Evolutionary conservation across 805 yeast genomes (phyloP), one percentile per base, ranked within the genome.

Genomic region (Candida railenensis): DNA sequence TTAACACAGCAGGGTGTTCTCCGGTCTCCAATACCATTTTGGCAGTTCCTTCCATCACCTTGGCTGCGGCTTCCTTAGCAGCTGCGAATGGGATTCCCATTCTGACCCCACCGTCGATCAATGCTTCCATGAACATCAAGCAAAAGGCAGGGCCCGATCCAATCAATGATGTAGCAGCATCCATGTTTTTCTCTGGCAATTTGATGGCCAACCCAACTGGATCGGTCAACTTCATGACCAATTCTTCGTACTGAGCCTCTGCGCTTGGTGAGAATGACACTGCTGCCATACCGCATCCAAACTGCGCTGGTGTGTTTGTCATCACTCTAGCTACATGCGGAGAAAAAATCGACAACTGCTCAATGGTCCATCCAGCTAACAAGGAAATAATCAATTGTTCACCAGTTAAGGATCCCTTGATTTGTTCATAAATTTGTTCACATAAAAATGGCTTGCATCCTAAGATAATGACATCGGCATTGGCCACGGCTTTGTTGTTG

Each of bases 81-180:
- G 84, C 83, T 37, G 83, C 84, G 59, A 81, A 85, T 20, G 97
- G 97, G 52, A 94, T 80, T 0, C 99, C 99, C 91, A 89, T 83
- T 63, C 88, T 80, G 44, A 94, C 85, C 12, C 96, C 99, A 50
- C 97, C 96, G 58, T 94, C 99, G 55, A 88, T 84, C 68, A 94
- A 69, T 0, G 96, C 84, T 71, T 94, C 98, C 76, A 92, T 76
- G 82, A 92, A 83, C 56, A 90, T 71, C 57, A 91, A 75, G 43
- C 89, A 87, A 64, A 92, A 94, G 0, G 99, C 99, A 1, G 98
- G 97, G 1, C 96, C 99, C 1, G 97, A 89, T 1, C 99, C 99
- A 47, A 94, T 89, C 41, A 94, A 76, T 0, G 97, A 87, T 7
- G 98, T 92, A 36, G 96, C 96, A 3, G 92, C 96, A 62, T 94